Base-by-base conservation (phyloP, 140 eudicot genomes). In the Bidens hawaiensis region DNA sequence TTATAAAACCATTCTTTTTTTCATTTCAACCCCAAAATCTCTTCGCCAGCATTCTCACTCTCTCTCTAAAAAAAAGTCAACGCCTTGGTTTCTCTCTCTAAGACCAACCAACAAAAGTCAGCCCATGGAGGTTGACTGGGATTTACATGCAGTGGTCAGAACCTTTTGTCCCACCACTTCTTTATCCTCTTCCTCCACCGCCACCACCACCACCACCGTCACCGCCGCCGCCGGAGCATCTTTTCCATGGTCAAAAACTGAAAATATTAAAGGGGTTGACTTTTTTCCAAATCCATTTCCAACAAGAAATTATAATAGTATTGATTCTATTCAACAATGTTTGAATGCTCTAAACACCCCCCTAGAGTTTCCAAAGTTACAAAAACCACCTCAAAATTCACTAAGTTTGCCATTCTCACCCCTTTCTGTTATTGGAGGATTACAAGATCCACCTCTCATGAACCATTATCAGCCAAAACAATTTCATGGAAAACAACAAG, bases 71-170 rank as follows among this genome's bases (percentile, higher is more conserved):
- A 55, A 57, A 65, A 78, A 78, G 88, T 82, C 88, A 82, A 81
- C 88, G 79, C 84, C 56, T 70, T 55, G 34, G 65, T 74, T 74
- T 60, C 57, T 56, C 69, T 33, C 67, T 36, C 69, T 47, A 26
- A 33, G 46, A 55, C 11, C 43, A 3, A 13, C 16, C 24, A n/a
- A 38, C 5, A 53, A 60, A 38, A 52, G 65, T 61, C 73, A 74
- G 38, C 30, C 70, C 34, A 88, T 85, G 96, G 96, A 76, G 43
- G 94, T 85, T 42, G 99, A 93, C 67, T 93, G 98, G 98, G 98
- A 82, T 73, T 78, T 91, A 47, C 94, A 82, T 25, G 98, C 98
- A 68, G 98, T 91, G 76, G 98, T 91, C 78, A 71, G 98, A 78
- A 78, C 93, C 78, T 82, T 94, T 79, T 21, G 82, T 77, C 49